Conservation (phyloP, 805 yeast genomes). For the Lipomyces starkeyi region DNA sequence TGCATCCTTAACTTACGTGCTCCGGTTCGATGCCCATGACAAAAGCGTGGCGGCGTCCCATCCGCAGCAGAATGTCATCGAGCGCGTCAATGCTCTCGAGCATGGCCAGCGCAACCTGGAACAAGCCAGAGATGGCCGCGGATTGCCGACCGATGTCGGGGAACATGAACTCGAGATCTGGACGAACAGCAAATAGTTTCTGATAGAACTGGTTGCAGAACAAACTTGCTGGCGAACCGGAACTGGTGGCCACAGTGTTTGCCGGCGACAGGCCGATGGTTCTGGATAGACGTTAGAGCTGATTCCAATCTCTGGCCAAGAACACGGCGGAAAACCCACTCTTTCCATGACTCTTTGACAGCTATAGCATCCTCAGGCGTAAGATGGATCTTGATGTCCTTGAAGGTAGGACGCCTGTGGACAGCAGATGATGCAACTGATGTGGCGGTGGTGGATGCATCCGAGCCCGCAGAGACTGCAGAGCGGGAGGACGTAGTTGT, state of each 20-base stretch:
- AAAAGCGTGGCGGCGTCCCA: conserved; percentile 63
- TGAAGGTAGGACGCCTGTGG: conserved; percentile 8
- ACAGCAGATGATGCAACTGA: not conserved
- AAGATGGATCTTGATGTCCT: conserved; percentile 32
- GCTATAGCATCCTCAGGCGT: conserved; percentile 33
- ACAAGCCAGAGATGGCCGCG: conserved; percentile 65
- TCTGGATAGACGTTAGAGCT: conserved; percentile 10
- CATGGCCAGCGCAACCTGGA: conserved; percentile 60
- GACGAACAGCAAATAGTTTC: conserved; percentile 56
- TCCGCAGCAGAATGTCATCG: conserved; percentile 57
- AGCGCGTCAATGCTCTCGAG: conserved; percentile 57
- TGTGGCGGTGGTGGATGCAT: not conserved
- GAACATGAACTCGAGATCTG: conserved; percentile 57
- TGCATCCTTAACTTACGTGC: conserved; percentile 26
- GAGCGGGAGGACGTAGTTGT: conserved; percentile 10
- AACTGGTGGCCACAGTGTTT: conserved; percentile 15
- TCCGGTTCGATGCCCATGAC: conserved; percentile 62
- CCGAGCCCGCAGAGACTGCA: conserved; percentile 12
- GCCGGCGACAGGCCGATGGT: conserved; percentile 30
- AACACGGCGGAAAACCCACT: conserved; percentile 16
- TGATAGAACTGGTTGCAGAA: conserved; percentile 65
- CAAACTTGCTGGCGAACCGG: conserved; percentile 41
- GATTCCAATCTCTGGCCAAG: not conserved
- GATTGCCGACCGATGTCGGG: conserved; percentile 69
- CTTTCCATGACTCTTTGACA: conserved; percentile 29